These are phyloP conservation scores for Pseudogymnoascus sp. DNA, from an alignment of 2,329 filamentous ascomycete species.

Conservation along the genomic window DNA sequence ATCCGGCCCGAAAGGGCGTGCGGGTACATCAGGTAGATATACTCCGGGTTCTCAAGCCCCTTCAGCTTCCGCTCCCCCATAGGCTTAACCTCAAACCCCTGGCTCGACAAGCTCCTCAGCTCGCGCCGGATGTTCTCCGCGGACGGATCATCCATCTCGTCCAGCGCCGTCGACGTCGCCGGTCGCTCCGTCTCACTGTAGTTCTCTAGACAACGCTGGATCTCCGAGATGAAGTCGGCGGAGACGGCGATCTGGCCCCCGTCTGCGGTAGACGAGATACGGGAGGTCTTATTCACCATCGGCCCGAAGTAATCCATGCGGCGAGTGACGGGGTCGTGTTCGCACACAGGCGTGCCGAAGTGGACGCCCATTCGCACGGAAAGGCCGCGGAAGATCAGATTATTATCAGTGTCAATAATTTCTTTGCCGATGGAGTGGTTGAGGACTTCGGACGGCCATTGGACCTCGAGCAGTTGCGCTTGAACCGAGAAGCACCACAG, in stretches of 20 bases:
- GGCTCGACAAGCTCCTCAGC: constrained; percentile 73
- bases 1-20: constrained; percentile 77
- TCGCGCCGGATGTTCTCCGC: constrained; percentile 78
- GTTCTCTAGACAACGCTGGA: constrained; percentile 80
- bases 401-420: constrained; percentile 72
- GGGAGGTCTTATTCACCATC: constrained; percentile 95
- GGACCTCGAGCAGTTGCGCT: constrained; percentile 73
- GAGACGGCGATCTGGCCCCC: constrained; percentile 96
- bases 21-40: constrained; percentile 91
- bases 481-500: constrained; percentile 97
- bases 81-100: constrained; percentile 95
- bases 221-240: constrained; percentile 93
- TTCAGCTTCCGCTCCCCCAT: constrained; percentile 93
- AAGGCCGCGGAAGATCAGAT: constrained; percentile 84
- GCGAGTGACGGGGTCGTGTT: constrained; percentile 89
- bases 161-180: constrained; percentile 63
- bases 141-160: constrained; percentile 65
- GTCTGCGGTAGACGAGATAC: constrained; percentile 89
- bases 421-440: constrained; percentile 79
- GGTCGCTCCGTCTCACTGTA: constrained; percentile 77
- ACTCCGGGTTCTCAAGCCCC: constrained; percentile 92
- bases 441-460: constrained; percentile 89
- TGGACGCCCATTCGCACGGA: constrained; percentile 98
- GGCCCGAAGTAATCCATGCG: constrained; percentile 99
- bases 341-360: constrained; percentile 88